phyloP scores from a whole-genome alignment of 2,329 filamentous ascomycete species.

The Huntiella abstrusa region DNA sequence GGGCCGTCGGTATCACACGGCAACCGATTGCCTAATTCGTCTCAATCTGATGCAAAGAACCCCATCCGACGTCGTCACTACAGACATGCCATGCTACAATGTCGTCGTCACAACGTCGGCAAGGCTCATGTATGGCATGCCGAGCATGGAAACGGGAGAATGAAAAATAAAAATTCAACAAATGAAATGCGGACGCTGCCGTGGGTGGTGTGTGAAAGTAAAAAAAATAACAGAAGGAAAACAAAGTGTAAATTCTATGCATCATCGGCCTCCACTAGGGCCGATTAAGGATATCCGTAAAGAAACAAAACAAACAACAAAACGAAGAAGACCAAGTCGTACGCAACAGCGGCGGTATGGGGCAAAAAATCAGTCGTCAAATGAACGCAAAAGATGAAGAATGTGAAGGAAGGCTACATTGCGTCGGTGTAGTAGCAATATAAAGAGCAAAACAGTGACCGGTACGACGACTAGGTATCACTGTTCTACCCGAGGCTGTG shows the following conservation, averaged over 20 bases:
- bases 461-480: neutral
- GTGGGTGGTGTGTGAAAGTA: no score
- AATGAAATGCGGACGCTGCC: no score
- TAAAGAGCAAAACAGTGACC: neutral
- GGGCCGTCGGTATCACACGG: no score
- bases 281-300: neutral
- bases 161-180: no score
- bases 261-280: neutral
- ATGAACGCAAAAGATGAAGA: neutral
- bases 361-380: neutral
- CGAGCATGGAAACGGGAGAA: no score
- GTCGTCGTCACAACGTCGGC: no score
- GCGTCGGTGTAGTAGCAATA: neutral
- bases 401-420: neutral
- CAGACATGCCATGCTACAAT: no score
- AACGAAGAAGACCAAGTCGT: neutral
- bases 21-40: no score
- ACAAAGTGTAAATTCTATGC: slow-evolving; percentile 1
- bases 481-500: slow-evolving; percentile 18
- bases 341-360: neutral
- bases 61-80: no score
- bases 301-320: slow-evolving; percentile 2
- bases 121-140: no score
- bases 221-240: neutral
- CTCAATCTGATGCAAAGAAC: no score